Percentiles rank a stretch among this genome's conserved stretches.
Conservation (phyloP, 139 green algal species). For the Volvox africanus region DNA sequence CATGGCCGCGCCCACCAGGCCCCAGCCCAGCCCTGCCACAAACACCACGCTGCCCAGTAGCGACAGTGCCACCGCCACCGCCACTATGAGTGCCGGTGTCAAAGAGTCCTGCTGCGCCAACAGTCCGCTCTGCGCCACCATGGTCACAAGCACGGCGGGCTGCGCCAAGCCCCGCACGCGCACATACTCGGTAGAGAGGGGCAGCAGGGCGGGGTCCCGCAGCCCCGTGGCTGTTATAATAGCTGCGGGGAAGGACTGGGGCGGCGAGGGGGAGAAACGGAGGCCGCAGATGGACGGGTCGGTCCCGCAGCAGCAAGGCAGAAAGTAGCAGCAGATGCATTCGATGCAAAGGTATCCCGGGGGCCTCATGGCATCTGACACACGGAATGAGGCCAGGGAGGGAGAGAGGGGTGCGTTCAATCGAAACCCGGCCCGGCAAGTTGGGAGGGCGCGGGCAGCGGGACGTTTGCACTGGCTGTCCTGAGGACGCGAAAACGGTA, state of each 20-base stretch:
- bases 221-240: slow-evolving; percentile 47
- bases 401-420: too few species aligned
- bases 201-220: slow-evolving; percentile 66
- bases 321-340: too few species aligned
- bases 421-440: too few species aligned
- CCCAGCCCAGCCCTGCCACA: slow-evolving; percentile 65
- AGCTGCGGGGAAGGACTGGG: slow-evolving; percentile 4
- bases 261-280: too few species aligned
- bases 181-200: slow-evolving; percentile 73
- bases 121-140: slow-evolving; percentile 68
- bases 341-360: too few species aligned
- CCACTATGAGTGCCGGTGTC: slow-evolving; percentile 43
- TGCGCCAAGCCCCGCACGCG: slow-evolving; percentile 78
- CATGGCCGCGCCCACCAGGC: slow-evolving; percentile 71
- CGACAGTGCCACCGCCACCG: slow-evolving; percentile 35
- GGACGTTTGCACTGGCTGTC: too few species aligned
- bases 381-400: too few species aligned
- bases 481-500: too few species aligned
- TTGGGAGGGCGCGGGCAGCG: too few species aligned
- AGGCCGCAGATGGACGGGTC: too few species aligned
- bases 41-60: slow-evolving; percentile 65
- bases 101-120: slow-evolving; percentile 63
- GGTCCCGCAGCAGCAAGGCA: too few species aligned
- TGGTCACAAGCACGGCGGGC: slow-evolving; percentile 78
- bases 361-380: too few species aligned